These are phyloP conservation scores for Blastobotrys apis DNA, from an alignment of 1,139 yeast genomes.

Conservation along the genomic window DNA sequence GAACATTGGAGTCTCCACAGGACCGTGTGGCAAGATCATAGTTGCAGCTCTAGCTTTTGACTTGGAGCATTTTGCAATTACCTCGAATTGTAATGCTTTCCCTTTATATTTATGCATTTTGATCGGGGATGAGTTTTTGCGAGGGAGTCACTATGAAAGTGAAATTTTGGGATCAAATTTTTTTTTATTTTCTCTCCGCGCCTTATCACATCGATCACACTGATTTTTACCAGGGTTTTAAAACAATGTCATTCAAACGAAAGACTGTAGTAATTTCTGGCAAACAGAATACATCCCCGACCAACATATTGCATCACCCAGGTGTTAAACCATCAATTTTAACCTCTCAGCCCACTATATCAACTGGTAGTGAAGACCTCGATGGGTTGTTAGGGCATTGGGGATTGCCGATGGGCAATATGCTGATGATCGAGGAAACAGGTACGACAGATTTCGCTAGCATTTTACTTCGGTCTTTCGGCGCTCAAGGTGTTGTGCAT, in stretches of 20 bases:
- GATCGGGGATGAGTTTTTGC: neutral
- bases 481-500: slow-evolving; percentile 77
- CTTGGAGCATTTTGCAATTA: slow-evolving; percentile 39
- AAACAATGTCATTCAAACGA: slow-evolving; percentile 25
- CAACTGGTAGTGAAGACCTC: slow-evolving; percentile 72
- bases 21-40: slow-evolving; percentile 42
- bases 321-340: slow-evolving; percentile 73
- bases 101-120: slow-evolving; percentile 19
- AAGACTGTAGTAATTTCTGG: slow-evolving; percentile 23
- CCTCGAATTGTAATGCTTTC: slow-evolving; percentile 38
- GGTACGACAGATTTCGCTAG: slow-evolving; percentile 88
- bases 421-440: slow-evolving; percentile 70
- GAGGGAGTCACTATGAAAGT: neutral
- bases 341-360: slow-evolving; percentile 68
- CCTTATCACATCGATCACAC: neutral
- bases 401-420: slow-evolving; percentile 77
- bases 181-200: neutral
- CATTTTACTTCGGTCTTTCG: slow-evolving; percentile 64
- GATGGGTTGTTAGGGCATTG: slow-evolving; percentile 75
- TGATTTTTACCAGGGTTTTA: too few species aligned
- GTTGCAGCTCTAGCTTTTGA: slow-evolving; percentile 44
- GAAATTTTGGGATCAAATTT: neutral
- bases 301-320: slow-evolving; percentile 17
- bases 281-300: slow-evolving; percentile 5
- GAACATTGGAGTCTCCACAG: slow-evolving; percentile 43